A percentile compares a stretch with the other conserved stretches of the same genome.
These are phyloP conservation scores for Lolium rigidum DNA, from an alignment of 176 grass and related monocot genomes.

Conservation along the genomic window DNA sequence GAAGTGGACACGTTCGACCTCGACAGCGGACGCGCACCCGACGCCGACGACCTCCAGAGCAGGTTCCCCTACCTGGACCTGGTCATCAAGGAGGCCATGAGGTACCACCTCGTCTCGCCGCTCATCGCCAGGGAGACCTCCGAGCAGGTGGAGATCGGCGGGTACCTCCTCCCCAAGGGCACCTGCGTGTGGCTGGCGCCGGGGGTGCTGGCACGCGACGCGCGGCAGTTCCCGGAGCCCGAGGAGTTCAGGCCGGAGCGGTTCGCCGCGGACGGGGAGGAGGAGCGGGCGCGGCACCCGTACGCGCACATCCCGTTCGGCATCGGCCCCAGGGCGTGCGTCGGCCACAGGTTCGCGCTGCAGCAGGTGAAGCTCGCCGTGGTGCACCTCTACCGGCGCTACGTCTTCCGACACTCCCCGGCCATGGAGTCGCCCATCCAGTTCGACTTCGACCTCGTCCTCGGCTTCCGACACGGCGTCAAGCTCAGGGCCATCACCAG, in stretches of 20 bases:
- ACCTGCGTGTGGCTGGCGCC: constrained; percentile 89
- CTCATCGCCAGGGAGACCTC: constrained; percentile 92
- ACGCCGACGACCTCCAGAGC: constrained; percentile 66
- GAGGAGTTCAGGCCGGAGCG: constrained; percentile 74
- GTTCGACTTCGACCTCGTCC: constrained; percentile 85
- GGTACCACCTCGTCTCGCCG: constrained; percentile 82
- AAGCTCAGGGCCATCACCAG: constrained; percentile 72
- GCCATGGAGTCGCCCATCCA: constrained; percentile 80
- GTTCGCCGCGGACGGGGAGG: constrained; percentile 62
- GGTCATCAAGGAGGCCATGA: constrained; percentile 97
- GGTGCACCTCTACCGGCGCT: constrained; percentile 62
- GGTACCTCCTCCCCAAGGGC: constrained; percentile 84
- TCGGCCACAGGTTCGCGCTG: constrained; percentile 87
- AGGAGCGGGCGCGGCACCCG: constrained; percentile 71
- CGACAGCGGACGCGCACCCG: constrained; percentile 31
- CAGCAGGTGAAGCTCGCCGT: constrained; percentile 88
- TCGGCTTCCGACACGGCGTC: constrained; percentile 82
- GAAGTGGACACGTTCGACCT: constrained; percentile 79
- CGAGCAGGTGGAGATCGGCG: constrained; percentile 70
- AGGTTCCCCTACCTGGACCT: constrained; percentile 86
- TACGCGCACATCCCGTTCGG: constrained; percentile 48
- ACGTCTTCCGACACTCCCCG: constrained; percentile 58
- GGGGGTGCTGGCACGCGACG: constrained; percentile 84
- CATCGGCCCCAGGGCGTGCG: constrained; percentile 49
- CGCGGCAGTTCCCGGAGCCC: constrained; percentile 79